These are phyloP conservation scores for Sophora flavescens DNA, from an alignment of 306 rosid genomes.

Conservation along the genomic window DNA sequence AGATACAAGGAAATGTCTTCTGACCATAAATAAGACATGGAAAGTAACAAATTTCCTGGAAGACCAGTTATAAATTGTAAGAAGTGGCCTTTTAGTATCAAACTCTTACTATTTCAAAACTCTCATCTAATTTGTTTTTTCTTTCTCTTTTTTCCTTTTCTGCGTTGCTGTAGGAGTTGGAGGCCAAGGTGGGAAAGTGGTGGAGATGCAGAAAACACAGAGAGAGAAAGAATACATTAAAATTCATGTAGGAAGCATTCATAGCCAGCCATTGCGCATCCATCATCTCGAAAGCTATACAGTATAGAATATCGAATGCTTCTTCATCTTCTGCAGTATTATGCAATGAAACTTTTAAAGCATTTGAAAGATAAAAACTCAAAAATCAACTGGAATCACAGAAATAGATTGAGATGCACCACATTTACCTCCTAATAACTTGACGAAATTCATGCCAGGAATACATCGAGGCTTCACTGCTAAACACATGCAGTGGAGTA, in stretches of 20 bases:
- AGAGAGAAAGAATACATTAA: constrained; percentile 69
- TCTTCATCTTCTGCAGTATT: constrained; percentile 78
- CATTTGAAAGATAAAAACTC: not conserved
- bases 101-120: constrained; percentile 4
- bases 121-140: not conserved
- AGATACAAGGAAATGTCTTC: not conserved
- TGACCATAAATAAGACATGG: constrained; percentile 9
- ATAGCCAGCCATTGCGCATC: constrained; percentile 98
- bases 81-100: not conserved
- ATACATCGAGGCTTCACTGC: constrained; percentile 85
- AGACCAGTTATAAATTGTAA: constrained; percentile 4
- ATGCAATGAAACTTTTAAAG: constrained; percentile 35
- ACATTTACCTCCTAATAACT: constrained; percentile 80
- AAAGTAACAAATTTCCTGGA: not conserved
- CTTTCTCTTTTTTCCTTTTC: not conserved
- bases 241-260: constrained; percentile 96
- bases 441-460: constrained; percentile 83
- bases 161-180: not conserved
- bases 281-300: constrained; percentile 92
- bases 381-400: constrained; percentile 11
- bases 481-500: constrained; percentile 14
- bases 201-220: constrained; percentile 11
- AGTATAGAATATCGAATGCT: constrained; percentile 81
- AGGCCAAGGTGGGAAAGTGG: constrained; percentile 11
- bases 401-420: constrained; percentile 24